Evolutionary conservation across 305 asterid species (phyloP).

Genomic region (Fraxinus platypoda): DNA sequence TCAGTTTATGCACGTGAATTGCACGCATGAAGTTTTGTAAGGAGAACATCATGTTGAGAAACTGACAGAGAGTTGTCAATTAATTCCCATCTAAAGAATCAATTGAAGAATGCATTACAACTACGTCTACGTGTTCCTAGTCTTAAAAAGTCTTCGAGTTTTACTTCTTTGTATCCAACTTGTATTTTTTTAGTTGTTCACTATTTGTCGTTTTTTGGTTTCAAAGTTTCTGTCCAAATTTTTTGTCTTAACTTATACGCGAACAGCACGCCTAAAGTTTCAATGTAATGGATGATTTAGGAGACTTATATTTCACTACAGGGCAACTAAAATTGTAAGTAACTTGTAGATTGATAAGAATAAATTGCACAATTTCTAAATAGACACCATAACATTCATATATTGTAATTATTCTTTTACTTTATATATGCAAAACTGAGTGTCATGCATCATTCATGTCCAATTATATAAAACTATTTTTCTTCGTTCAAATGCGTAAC

Average conservation of each 20-base stretch:
- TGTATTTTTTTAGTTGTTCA: neutral
- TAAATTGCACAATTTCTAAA: neutral
- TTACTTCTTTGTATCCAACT: neutral
- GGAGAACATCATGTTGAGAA: slow-evolving; percentile 37
- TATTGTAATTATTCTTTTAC: neutral
- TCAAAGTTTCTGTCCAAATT: no score
- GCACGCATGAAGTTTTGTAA: slow-evolving; percentile 42
- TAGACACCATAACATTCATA: neutral
- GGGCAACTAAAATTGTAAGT: no score
- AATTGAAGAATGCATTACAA: slow-evolving; percentile 58
- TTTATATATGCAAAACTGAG: neutral
- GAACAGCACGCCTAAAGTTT: neutral
- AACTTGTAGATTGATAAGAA: neutral
- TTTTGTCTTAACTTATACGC: neutral
- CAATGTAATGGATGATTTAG: neutral
- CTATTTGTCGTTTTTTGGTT: neutral
- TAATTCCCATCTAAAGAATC: slow-evolving; percentile 73
- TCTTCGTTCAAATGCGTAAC: neutral
- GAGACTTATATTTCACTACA: neutral
- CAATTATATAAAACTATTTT: neutral
- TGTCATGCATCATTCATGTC: neutral
- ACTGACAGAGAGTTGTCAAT: neutral
- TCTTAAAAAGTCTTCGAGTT: neutral
- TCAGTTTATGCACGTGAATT: neutral
- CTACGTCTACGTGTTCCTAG: slow-evolving; percentile 18